Conservation (phyloP, 176 grass and related monocot species). For the Lolium rigidum region DNA sequence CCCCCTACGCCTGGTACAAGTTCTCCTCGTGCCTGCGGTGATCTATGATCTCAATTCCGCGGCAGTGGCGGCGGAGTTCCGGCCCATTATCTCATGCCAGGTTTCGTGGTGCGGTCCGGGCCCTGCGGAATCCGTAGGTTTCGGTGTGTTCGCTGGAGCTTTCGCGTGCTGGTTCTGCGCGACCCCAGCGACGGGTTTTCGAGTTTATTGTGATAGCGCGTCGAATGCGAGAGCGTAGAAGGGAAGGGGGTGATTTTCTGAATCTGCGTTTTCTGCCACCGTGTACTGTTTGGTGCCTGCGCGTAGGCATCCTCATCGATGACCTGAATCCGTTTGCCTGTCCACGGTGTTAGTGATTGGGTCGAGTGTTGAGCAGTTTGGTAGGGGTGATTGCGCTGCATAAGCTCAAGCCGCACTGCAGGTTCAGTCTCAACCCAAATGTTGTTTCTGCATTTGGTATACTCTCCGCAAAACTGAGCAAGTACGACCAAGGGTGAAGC, state of each 20-base stretch:
- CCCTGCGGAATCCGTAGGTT: conserved; percentile 8
- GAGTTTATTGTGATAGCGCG: background rate
- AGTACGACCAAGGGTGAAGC: background rate
- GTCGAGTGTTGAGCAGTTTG: background rate
- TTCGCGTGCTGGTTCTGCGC: background rate
- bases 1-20: conserved; percentile 16
- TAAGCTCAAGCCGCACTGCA: background rate
- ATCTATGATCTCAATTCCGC: conserved; percentile 23
- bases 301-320: background rate
- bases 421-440: background rate
- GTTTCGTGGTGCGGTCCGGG: conserved; percentile 2
- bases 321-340: background rate
- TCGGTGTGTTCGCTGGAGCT: conserved; percentile 13
- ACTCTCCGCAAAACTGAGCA: background rate
- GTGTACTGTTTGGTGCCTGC: conserved; percentile 4
- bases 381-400: background rate
- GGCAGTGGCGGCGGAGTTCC: conserved; percentile 34
- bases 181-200: background rate
- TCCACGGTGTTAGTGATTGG: background rate
- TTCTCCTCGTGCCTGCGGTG: background rate
- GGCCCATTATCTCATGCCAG: background rate
- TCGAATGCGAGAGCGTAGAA: conserved; percentile 1
- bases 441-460: background rate
- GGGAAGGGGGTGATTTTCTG: background rate
- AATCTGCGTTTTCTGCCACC: background rate